A percentile compares a stretch with the other conserved stretches of the same genome.
Conservation (phyloP, 2,329 filamentous ascomycete genomes). For the Neofusicoccum ribis region DNA sequence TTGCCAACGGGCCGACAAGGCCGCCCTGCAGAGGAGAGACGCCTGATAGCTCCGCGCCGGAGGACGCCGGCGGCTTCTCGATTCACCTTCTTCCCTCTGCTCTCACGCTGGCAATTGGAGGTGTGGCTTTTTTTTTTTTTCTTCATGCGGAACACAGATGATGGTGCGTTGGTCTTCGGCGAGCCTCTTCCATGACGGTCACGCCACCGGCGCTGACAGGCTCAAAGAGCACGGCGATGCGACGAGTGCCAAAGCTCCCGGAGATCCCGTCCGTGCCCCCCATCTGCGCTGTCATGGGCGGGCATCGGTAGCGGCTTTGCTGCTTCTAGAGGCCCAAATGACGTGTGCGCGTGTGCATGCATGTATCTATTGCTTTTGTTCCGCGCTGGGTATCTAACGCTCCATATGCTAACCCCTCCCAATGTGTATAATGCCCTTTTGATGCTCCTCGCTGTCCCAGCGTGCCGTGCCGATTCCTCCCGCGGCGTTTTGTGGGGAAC, state of each 20-base stretch:
- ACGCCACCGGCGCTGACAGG: background rate
- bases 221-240: background rate
- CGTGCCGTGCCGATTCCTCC: too few species aligned
- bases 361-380: background rate
- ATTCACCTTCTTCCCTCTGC: too few species aligned
- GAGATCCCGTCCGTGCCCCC: conserved; percentile 2
- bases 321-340: background rate
- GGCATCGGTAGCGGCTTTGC: background rate
- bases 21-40: background rate
- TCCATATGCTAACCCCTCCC: too few species aligned
- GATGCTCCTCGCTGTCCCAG: background rate
- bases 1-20: conserved; percentile 2
- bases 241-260: conserved; percentile 5
- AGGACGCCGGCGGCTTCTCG: background rate
- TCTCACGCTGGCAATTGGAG: too few species aligned
- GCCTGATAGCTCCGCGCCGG: background rate
- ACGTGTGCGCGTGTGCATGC: background rate
- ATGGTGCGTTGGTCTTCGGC: background rate
- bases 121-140: background rate
- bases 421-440: background rate
- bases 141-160: background rate
- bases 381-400: background rate
- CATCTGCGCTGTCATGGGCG: background rate
- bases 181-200: background rate
- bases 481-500: too few species aligned